These are phyloP conservation scores for Acmispon strigosus DNA, from an alignment of 306 rosid species.

Conservation along the genomic window DNA sequence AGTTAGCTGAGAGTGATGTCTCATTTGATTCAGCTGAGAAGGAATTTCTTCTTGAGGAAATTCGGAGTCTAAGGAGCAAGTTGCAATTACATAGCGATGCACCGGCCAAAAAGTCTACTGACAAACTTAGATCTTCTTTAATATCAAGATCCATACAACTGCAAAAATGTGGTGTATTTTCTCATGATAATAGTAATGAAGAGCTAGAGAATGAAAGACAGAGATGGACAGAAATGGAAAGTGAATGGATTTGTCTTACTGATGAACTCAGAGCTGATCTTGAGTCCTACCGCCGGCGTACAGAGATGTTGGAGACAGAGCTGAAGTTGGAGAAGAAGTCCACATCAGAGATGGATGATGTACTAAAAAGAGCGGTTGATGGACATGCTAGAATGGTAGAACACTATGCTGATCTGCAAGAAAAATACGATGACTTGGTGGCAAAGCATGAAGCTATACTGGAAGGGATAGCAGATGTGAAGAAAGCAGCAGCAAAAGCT, in stretches of 20 bases:
- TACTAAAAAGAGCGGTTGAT: slow-evolving; percentile 67
- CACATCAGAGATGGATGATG: slow-evolving; percentile 82
- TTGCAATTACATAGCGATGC: slow-evolving; percentile 49
- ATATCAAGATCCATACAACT: slow-evolving; percentile 73
- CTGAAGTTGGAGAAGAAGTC: slow-evolving; percentile 58
- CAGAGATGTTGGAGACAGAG: slow-evolving; percentile 71
- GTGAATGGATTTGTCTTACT: slow-evolving; percentile 94
- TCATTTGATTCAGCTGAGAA: slow-evolving; percentile 63
- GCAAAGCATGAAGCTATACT: slow-evolving; percentile 69
- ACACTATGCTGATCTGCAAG: slow-evolving; percentile 91
- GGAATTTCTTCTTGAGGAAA: slow-evolving; percentile 80
- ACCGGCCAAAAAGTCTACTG: slow-evolving; percentile 56
- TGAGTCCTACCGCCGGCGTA: slow-evolving; percentile 56
- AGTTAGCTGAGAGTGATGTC: slow-evolving; percentile 25
- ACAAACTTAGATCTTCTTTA: slow-evolving; percentile 72
- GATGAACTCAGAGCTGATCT: slow-evolving; percentile 88
- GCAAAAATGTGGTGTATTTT: slow-evolving; percentile 46
- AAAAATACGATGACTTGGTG: slow-evolving; percentile 70
- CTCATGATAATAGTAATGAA: slow-evolving; percentile 36
- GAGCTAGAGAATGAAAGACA: slow-evolving; percentile 76
- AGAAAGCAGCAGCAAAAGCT: slow-evolving; percentile 84
- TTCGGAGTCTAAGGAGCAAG: slow-evolving; percentile 59
- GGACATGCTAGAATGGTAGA: slow-evolving; percentile 91
- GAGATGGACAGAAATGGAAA: slow-evolving; percentile 97
- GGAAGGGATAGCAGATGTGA: slow-evolving; percentile 89